Evolutionary conservation across 352 stramenopile species (phyloP).

Genomic region (Phytophthora sansomeana): DNA sequence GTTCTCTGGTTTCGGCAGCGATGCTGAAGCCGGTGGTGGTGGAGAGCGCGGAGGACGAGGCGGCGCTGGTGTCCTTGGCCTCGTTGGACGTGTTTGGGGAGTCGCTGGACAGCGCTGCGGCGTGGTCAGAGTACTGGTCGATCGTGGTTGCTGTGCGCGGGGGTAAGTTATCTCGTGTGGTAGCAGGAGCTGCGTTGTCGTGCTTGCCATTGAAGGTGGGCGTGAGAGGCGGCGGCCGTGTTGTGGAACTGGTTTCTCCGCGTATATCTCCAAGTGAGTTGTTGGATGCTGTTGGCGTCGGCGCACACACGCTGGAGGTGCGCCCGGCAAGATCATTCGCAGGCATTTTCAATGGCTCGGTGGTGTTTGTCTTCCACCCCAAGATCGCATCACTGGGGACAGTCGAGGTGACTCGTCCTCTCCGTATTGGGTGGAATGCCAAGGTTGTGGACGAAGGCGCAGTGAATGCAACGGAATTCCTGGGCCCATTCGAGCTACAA

Average conservation of each 20-base stretch:
- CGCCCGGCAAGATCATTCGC: background rate
- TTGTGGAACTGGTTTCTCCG: conserved; percentile 7
- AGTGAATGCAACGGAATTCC: background rate
- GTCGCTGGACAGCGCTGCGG: conserved; percentile 1
- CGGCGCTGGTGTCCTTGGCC: conserved; percentile 16
- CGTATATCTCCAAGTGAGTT: background rate
- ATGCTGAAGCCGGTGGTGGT: conserved; percentile 15
- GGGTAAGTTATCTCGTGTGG: background rate
- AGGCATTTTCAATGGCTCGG: conserved; percentile 11
- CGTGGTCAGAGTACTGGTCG: conserved; percentile 16
- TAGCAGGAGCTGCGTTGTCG: background rate
- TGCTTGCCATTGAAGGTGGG: background rate
- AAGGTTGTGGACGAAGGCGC: background rate
- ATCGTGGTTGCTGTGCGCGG: background rate
- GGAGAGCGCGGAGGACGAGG: conserved; percentile 11
- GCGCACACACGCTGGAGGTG: background rate
- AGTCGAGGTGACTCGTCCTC: conserved; percentile 12
- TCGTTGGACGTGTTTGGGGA: conserved; percentile 2
- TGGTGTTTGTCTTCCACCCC: conserved; percentile 9
- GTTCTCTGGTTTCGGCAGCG: conserved; percentile 4
- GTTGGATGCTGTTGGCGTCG: background rate
- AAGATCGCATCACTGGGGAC: background rate
- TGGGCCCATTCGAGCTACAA: conserved; percentile 20
- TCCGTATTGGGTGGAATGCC: conserved; percentile 11
- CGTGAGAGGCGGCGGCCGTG: background rate